Evolutionary conservation across 2,329 filamentous ascomycete species (phyloP).

Genomic region (Aureobasidium sp.): DNA sequence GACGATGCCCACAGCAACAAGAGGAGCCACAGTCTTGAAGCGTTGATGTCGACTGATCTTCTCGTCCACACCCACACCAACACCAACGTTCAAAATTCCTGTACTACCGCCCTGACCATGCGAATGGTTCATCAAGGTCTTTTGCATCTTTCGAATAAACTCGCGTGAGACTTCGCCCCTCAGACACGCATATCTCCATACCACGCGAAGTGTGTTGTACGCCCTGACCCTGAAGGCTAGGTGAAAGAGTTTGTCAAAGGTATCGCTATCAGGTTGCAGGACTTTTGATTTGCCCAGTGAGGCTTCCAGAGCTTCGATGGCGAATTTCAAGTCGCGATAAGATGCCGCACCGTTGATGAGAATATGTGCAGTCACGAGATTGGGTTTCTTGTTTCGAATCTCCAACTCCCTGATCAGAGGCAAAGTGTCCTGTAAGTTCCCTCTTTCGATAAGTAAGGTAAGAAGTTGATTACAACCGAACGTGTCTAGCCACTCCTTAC

Average conservation of each 20-base stretch:
- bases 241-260: conserved; percentile 28
- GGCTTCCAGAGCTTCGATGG: background rate
- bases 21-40: background rate
- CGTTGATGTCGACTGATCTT: background rate
- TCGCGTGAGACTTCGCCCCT: conserved; percentile 26
- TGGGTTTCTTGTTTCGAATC: conserved; percentile 20
- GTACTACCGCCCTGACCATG: background rate
- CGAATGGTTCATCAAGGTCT: background rate
- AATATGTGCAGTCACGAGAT: conserved; percentile 29
- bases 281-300: background rate
- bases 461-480: conserved; percentile 27
- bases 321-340: conserved; percentile 21
- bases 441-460: conserved; percentile 19
- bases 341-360: conserved; percentile 29
- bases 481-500: conserved; percentile 30
- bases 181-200: conserved; percentile 38
- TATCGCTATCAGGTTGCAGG: conserved; percentile 20
- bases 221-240: conserved; percentile 29
- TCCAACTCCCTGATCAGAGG: conserved; percentile 28
- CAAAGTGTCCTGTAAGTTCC: conserved; percentile 27
- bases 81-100: background rate
- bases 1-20: background rate
- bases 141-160: background rate
- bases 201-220: conserved; percentile 34
- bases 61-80: background rate